Conservation (phyloP, 2,329 filamentous ascomycete species). For the Xylaria polymorpha region DNA sequence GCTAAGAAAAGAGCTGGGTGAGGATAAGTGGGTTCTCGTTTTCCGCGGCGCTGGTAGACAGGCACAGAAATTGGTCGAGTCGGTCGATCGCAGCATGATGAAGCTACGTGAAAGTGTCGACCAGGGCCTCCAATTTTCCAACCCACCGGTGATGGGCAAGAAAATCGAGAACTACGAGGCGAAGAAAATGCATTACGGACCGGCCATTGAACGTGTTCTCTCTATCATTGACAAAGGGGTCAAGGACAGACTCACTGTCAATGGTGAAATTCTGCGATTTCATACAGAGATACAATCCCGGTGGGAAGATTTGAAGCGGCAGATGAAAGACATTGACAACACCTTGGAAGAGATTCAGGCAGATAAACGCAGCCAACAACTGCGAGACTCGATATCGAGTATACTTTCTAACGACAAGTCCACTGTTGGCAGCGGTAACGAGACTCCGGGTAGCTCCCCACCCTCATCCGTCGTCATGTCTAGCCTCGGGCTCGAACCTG, state of each 20-base stretch:
- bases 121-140: constrained; percentile 77
- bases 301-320: constrained; percentile 79
- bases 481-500: constrained; percentile 61
- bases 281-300: constrained; percentile 87
- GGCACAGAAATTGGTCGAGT: constrained; percentile 96
- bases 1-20: constrained; percentile 87
- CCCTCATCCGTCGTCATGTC: constrained; percentile 72
- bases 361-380: constrained; percentile 74
- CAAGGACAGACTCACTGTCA: constrained; percentile 92
- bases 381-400: constrained; percentile 92
- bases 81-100: constrained; percentile 84
- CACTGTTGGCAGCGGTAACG: constrained; percentile 73
- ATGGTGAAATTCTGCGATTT: constrained; percentile 90
- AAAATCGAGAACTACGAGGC: constrained; percentile 94
- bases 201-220: constrained; percentile 90
- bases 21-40: constrained; percentile 95
- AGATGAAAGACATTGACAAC: constrained; percentile 81
- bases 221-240: constrained; percentile 96
- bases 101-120: constrained; percentile 87
- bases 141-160: constrained; percentile 76
- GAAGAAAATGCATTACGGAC: constrained; percentile 93
- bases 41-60: constrained; percentile 93
- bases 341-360: constrained; percentile 77
- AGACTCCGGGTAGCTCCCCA: constrained; percentile 76
- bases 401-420: constrained; percentile 87